Conservation (phyloP, 2,329 filamentous ascomycete genomes). For the Trichophyton mentagrophytes region DNA sequence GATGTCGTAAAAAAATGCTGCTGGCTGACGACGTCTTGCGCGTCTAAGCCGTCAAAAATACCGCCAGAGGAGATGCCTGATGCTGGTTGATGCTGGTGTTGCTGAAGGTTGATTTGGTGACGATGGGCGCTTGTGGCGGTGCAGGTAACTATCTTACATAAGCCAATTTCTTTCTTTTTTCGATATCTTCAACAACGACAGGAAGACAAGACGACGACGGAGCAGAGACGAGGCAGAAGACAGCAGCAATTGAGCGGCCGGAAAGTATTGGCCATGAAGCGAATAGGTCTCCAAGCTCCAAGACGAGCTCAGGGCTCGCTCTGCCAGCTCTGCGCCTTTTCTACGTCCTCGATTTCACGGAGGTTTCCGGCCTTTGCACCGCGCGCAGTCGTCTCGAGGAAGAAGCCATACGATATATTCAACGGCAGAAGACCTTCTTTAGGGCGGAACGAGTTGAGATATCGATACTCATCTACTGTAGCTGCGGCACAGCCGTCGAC, state of each 20-base stretch:
- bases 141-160: not conserved
- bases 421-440: not conserved
- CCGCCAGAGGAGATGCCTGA: not conserved
- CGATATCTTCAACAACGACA: not conserved
- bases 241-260: not conserved
- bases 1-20: not conserved
- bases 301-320: constrained; percentile 19
- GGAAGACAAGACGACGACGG: not conserved
- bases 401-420: not conserved
- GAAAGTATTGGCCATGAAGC: constrained; percentile 21
- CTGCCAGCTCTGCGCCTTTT: constrained; percentile 30
- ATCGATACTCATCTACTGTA: constrained; percentile 3
- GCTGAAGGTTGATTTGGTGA: not conserved
- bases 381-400: not conserved
- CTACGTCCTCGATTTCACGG: constrained; percentile 15
- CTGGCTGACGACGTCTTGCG: not conserved
- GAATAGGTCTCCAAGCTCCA: constrained; percentile 22
- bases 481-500: not conserved
- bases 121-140: not conserved
- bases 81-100: not conserved
- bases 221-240: not conserved
- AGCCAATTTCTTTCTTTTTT: not conserved
- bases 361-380: not conserved
- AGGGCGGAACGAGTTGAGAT: not conserved
- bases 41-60: not conserved